Evolutionary conservation across 768 basidiomycete genomes (phyloP).

Genomic region (Amanita muscaria): DNA sequence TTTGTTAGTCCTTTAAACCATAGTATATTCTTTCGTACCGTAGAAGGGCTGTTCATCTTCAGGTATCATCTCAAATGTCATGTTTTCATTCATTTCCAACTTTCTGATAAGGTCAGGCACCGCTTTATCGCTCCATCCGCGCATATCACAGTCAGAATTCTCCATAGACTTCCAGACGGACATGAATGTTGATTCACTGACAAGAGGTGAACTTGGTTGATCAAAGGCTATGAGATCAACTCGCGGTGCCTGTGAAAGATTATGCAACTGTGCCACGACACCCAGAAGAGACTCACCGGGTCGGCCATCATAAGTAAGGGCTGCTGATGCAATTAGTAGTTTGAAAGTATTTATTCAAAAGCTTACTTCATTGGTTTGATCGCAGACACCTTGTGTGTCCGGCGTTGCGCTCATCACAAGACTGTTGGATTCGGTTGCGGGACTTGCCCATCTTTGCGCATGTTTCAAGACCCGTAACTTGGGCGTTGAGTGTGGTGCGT

Average conservation of each 20-base stretch:
- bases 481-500: constrained; percentile 39
- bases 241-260: constrained; percentile 21
- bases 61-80: constrained; percentile 42
- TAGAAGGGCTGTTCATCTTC: constrained; percentile 49
- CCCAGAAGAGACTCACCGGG: not conserved
- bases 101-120: constrained; percentile 45
- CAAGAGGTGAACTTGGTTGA: constrained; percentile 31
- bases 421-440: not conserved
- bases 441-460: not conserved
- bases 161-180: constrained; percentile 47
- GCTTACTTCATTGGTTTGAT: constrained; percentile 1
- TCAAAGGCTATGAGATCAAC: constrained; percentile 68
- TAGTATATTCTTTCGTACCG: constrained; percentile 29
- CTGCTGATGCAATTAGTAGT: not conserved
- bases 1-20: not conserved
- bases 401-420: not conserved
- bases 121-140: constrained; percentile 64
- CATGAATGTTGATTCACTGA: constrained; percentile 33
- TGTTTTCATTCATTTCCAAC: constrained; percentile 37
- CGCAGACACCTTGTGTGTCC: not conserved
- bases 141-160: constrained; percentile 25
- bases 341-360: not conserved
- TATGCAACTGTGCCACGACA: constrained; percentile 1
- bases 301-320: constrained; percentile 5
- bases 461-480: constrained; percentile 3